Evolutionary conservation across 176 grass and related monocot species (phyloP), one percentile per base, ranked within the genome.

Genomic region (Chloris gayana): DNA sequence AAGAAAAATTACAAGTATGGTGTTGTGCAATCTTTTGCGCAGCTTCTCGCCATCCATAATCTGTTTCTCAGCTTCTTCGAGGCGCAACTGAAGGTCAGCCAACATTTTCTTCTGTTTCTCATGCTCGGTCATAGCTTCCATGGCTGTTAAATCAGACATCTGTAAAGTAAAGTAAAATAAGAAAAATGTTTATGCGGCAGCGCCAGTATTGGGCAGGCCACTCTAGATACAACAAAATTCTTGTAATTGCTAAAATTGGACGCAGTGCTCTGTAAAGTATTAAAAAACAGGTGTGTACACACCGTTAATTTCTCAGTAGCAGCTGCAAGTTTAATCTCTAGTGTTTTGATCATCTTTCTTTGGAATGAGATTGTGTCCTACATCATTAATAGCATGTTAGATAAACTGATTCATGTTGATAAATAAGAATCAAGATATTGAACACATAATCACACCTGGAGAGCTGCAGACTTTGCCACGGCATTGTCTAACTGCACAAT

Each of bases 11-110:
- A 99, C 96, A 42, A 95, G 86, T 73, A 99, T 99, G 0, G 90
- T 95, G 34, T 99, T 99, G 42, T 95, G 93, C 5, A 95, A 57
- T 32, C 85, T 98, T 75, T 93, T 98, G 4, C 92, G 81, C 56
- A 94, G 29, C 27, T 90, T 92, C 69, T 94, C 95, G 33, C 83
- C 96, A 51, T 99, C 96, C 29, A 82, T 17, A 47, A 88, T 93
- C 81, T 91, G 87, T 83, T 83, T 73, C 63, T 99, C 96, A 58
- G 96, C 84, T 69, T 91, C 90, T 22, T 53, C 75, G 7, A 99
- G 85, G 27, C 84, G 96, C 45, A 79, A 57, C 46, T 79, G 87
- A 26, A 90, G 83, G 32, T 84, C 83, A 33, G 85, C 86, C 67
- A 95, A 35, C 38, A 71, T 77, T 69, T 46, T 84, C 76, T 99